phyloP scores from a whole-genome alignment of 2,329 filamentous ascomycete species.

The Diaporthe longicolla region DNA sequence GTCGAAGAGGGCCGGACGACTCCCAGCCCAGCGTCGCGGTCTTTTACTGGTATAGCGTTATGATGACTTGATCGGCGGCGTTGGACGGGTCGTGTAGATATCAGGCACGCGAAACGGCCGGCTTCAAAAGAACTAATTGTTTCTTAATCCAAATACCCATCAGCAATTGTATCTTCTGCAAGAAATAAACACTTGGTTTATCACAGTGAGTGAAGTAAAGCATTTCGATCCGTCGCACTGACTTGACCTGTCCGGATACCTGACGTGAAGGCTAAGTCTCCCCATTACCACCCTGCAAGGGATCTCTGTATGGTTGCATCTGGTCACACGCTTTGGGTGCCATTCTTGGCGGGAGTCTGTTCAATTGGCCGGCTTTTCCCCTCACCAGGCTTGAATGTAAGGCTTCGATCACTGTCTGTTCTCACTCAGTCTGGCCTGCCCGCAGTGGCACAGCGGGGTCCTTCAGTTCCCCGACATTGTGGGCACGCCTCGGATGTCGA shows the following conservation, averaged over 20 bases:
- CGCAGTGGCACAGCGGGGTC: neutral
- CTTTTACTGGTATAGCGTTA: constrained; percentile 17
- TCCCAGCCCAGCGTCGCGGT: constrained; percentile 19
- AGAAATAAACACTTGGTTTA: neutral
- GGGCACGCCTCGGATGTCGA: neutral
- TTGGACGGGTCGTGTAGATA: neutral
- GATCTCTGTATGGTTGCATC: neutral
- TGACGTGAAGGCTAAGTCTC: neutral
- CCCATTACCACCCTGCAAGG: neutral
- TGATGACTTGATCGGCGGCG: constrained; percentile 6
- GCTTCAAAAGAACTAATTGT: neutral
- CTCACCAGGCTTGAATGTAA: neutral
- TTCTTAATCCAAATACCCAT: constrained; percentile 9
- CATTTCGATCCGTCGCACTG: neutral
- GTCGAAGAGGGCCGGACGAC: constrained; percentile 22
- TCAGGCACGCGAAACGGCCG: neutral
- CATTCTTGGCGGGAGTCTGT: neutral
- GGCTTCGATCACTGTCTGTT: neutral
- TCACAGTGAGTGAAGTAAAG: neutral
- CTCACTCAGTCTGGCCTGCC: neutral
- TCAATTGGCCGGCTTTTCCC: neutral
- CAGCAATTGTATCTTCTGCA: neutral
- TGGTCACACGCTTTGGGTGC: neutral
- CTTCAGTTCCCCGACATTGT: neutral
- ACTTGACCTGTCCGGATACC: neutral